Evolutionary conservation across 495 filamentous ascomycete genomes (phyloP).

Genomic region (Neurospora sp.): DNA sequence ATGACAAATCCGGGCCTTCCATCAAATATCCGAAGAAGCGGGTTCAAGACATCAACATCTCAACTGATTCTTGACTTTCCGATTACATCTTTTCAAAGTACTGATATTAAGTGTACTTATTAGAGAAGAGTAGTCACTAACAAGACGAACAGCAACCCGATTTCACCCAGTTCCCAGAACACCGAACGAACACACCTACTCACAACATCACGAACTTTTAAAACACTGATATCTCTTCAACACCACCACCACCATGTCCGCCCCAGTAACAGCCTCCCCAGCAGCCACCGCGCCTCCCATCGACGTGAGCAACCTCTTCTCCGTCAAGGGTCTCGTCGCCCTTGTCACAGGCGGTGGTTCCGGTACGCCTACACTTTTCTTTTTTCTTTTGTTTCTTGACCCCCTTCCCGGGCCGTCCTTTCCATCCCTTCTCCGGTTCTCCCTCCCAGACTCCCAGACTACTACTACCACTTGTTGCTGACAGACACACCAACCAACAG

Average conservation of each 20-base stretch:
- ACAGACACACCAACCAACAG: conserved; percentile 18
- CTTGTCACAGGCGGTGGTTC: conserved; percentile 56
- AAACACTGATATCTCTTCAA: background rate
- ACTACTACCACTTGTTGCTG: too few species aligned
- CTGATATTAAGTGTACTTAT: too few species aligned
- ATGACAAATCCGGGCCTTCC: background rate
- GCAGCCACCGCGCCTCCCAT: conserved; percentile 4
- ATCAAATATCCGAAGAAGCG: background rate
- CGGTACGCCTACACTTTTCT: conserved; percentile 24
- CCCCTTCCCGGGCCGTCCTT: too few species aligned
- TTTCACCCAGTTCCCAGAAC: background rate
- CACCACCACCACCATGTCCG: background rate
- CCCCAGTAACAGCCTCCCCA: background rate
- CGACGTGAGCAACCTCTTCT: conserved; percentile 40
- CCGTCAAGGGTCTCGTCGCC: conserved; percentile 49
- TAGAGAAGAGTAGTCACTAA: background rate
- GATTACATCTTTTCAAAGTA: background rate
- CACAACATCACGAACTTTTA: background rate
- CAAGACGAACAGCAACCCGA: background rate
- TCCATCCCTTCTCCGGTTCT: background rate
- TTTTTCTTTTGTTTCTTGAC: too few species aligned
- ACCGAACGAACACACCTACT: background rate
- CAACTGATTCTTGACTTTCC: background rate
- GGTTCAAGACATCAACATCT: background rate
- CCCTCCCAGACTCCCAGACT: too few species aligned